These are phyloP conservation scores for Trichoderma gamsii DNA, from an alignment of 495 filamentous ascomycete genomes.

Conservation along the genomic window DNA sequence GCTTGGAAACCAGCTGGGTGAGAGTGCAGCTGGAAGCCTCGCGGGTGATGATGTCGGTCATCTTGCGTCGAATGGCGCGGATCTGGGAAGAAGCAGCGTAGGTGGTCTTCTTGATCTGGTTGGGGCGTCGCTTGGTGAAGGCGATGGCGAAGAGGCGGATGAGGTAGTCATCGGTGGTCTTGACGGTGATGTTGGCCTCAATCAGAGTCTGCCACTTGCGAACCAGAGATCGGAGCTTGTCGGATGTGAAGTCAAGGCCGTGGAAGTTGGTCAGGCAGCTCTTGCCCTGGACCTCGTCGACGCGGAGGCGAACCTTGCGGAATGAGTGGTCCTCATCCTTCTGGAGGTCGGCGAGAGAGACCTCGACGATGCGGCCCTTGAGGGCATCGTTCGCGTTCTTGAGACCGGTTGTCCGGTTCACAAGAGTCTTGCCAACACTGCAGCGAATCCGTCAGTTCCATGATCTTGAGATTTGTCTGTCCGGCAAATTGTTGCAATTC, in stretches of 20 bases:
- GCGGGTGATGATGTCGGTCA: constrained; percentile 96
- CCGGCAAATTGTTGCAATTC: constrained; percentile 14
- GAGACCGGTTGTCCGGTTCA: constrained; percentile 97
- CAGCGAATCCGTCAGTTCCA: constrained; percentile 19
- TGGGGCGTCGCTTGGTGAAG: constrained; percentile 96
- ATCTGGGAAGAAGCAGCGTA: constrained; percentile 95
- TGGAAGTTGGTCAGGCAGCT: constrained; percentile 99
- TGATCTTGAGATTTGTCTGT: background rate
- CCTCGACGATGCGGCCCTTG: constrained; percentile 98
- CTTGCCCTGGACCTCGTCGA: constrained; percentile 98
- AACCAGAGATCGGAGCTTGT: constrained; percentile 97
- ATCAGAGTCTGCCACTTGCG: constrained; percentile 99
- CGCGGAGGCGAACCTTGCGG: constrained; percentile 97
- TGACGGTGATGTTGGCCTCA: constrained; percentile 98
- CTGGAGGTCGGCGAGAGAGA: constrained; percentile 96
- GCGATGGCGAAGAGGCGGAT: constrained; percentile 96
- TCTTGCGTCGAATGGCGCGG: constrained; percentile 96
- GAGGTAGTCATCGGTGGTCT: constrained; percentile 99
- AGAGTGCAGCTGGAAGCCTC: constrained; percentile 92
- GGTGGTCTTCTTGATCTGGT: constrained; percentile 99
- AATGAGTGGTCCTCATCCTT: constrained; percentile 99
- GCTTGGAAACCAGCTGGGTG: constrained; percentile 90
- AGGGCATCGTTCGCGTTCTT: constrained; percentile 99
- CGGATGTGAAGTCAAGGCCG: constrained; percentile 98
- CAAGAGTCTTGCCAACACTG: constrained; percentile 97